Evolutionary conservation across 768 basidiomycete species (phyloP).

Genomic region (Termitomyces sp.): DNA sequence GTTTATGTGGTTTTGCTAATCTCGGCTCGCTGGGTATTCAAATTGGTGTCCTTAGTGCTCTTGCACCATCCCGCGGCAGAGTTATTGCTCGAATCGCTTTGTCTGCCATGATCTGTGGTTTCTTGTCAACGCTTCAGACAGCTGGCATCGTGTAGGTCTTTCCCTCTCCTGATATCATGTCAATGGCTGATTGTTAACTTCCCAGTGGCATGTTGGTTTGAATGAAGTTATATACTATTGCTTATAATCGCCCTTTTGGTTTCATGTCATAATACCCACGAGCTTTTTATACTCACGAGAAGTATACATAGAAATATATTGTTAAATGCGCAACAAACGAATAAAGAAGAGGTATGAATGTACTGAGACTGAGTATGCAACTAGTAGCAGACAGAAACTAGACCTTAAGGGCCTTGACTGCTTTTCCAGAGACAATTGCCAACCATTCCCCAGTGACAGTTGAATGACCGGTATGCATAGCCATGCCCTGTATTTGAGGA

Average conservation of each 20-base stretch:
- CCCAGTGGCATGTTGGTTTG: slow-evolving; percentile 24
- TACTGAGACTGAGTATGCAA: no score
- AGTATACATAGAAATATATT: neutral
- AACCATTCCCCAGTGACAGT: slow-evolving; percentile 85
- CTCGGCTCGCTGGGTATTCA: slow-evolving; percentile 85
- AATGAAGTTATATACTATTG: neutral
- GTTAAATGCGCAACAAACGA: neutral
- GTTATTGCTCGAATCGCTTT: slow-evolving; percentile 68
- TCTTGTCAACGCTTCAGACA: slow-evolving; percentile 34
- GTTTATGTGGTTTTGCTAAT: slow-evolving; percentile 91
- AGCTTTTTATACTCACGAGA: neutral
- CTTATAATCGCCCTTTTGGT: neutral
- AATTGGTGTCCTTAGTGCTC: slow-evolving; percentile 46
- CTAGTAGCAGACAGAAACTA: slow-evolving; percentile 33
- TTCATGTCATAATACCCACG: neutral
- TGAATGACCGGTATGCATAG: slow-evolving; percentile 71
- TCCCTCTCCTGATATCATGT: slow-evolving; percentile 13
- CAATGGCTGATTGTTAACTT: slow-evolving; percentile 1
- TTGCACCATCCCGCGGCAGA: slow-evolving; percentile 56
- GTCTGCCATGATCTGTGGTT: slow-evolving; percentile 43
- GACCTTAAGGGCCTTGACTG: slow-evolving; percentile 79
- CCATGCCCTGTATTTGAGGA: slow-evolving; percentile 76
- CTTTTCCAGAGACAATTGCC: slow-evolving; percentile 79
- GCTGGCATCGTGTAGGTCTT: slow-evolving; percentile 29
- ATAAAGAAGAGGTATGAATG: neutral